These are phyloP conservation scores for Rhododendron williamsianum DNA, from an alignment of 148 eudicot species.

Conservation along the genomic window DNA sequence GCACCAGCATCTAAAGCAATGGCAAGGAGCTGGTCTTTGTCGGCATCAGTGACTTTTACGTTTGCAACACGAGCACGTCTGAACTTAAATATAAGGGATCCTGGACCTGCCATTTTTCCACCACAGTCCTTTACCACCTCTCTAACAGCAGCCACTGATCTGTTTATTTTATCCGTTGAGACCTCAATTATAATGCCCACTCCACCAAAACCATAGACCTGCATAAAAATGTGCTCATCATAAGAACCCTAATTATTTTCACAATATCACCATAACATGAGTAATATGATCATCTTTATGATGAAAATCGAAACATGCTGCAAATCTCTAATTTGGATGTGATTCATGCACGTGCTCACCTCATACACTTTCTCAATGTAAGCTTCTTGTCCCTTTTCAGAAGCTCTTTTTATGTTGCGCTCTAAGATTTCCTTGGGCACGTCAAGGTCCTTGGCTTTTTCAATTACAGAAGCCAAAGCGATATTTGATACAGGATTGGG, in stretches of 20 bases:
- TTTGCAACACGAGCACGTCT: slow-evolving; percentile 71
- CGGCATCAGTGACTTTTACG: slow-evolving; percentile 64
- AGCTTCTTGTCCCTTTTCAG: slow-evolving; percentile 94
- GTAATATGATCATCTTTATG: background rate
- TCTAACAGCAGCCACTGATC: slow-evolving; percentile 73
- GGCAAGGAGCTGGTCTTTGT: slow-evolving; percentile 68
- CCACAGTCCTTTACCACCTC: slow-evolving; percentile 82
- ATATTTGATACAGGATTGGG: slow-evolving; percentile 72
- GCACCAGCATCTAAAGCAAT: slow-evolving; percentile 97
- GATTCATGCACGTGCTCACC: slow-evolving; percentile 26
- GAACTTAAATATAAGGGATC: slow-evolving; percentile 88
- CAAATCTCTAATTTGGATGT: slow-evolving; percentile 6
- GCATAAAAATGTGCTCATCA: slow-evolving; percentile 5
- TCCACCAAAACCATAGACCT: slow-evolving; percentile 96
- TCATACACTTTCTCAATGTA: slow-evolving; percentile 85
- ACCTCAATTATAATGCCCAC: slow-evolving; percentile 87
- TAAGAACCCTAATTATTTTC: background rate
- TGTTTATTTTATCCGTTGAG: slow-evolving; percentile 71
- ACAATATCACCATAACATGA: background rate
- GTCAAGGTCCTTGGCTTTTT: slow-evolving; percentile 91
- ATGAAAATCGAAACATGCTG: background rate
- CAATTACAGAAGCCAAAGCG: slow-evolving; percentile 55
- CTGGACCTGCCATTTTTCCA: slow-evolving; percentile 96
- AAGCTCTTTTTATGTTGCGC: slow-evolving; percentile 92
- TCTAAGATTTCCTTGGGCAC: slow-evolving; percentile 89